Percentiles rank a stretch among this genome's conserved stretches.
These are phyloP conservation scores for Nemophila menziesii DNA, from an alignment of 257 asterid species.

Conservation along the genomic window DNA sequence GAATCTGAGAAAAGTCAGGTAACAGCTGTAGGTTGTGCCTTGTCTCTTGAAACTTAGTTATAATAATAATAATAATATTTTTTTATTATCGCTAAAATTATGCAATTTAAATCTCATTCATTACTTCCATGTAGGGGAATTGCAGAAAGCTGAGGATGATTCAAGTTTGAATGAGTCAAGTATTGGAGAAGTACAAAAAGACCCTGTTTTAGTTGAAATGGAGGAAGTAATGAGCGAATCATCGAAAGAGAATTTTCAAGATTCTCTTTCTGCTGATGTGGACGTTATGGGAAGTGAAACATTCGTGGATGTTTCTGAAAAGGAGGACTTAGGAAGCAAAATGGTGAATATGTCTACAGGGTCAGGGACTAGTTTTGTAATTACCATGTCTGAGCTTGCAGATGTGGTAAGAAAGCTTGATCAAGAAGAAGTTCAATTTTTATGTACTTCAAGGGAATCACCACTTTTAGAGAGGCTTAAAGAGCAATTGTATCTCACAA, in stretches of 20 bases:
- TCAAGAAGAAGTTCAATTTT: slow-evolving; percentile 48
- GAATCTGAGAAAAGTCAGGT: slow-evolving; percentile 65
- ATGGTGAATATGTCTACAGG: slow-evolving; percentile 43
- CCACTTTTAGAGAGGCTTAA: slow-evolving; percentile 51
- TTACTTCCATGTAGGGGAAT: slow-evolving; percentile 64
- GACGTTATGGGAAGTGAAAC: slow-evolving; percentile 15
- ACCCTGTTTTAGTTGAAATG: slow-evolving; percentile 24
- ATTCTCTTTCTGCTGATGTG: slow-evolving; percentile 19
- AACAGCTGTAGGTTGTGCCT: slow-evolving; percentile 99
- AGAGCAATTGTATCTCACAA: slow-evolving; percentile 62
- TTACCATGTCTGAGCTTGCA: slow-evolving; percentile 69
- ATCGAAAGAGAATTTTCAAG: slow-evolving; percentile 20
- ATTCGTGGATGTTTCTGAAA: slow-evolving; percentile 21
- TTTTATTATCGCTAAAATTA: slow-evolving; percentile 1
- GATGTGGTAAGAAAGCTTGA: slow-evolving; percentile 50
- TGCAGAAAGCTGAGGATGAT: slow-evolving; percentile 60
- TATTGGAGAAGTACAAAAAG: neutral
- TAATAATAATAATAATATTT: too few relatives aligned
- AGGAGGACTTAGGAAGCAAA: slow-evolving; percentile 27
- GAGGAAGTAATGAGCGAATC: slow-evolving; percentile 21
- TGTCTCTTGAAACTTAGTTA: slow-evolving; percentile 46
- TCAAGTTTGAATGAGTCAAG: slow-evolving; percentile 32
- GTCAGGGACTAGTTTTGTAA: slow-evolving; percentile 40
- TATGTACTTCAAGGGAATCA: slow-evolving; percentile 41
- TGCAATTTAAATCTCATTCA: slow-evolving; percentile 25